phyloP scores from a whole-genome alignment of 1,284 basidiomycete genomes.

The Phellopilus nigrolimitatus region DNA sequence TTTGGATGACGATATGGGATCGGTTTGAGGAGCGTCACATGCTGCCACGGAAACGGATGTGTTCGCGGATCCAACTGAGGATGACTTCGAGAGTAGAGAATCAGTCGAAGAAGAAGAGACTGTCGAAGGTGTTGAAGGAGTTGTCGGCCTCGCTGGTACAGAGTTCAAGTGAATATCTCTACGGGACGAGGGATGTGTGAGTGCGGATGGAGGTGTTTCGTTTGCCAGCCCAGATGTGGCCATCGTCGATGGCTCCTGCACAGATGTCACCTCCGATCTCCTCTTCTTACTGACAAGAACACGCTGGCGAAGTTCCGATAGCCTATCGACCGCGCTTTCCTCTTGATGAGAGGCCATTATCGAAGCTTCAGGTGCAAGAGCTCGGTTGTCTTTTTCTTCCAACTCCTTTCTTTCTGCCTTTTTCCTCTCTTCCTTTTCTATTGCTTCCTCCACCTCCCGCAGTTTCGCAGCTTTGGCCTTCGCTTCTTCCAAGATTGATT shows the following conservation, averaged over 20 bases:
- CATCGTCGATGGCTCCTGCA: neutral
- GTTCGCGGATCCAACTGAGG: neutral
- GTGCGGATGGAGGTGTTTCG: slow-evolving; percentile 1
- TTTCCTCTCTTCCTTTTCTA: neutral
- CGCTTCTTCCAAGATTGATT: too few species aligned
- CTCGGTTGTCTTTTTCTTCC: too few species aligned
- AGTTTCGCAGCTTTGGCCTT: too few species aligned
- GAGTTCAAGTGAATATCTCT: too few species aligned
- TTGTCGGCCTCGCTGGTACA: neutral
- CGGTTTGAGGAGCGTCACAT: neutral
- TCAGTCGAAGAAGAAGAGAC: neutral
- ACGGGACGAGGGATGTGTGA: too few species aligned
- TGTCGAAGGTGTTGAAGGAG: neutral
- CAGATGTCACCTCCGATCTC: neutral
- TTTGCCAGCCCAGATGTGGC: neutral
- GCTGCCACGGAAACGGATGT: neutral
- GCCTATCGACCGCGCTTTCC: neutral
- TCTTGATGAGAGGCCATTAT: neutral
- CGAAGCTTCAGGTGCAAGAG: neutral
- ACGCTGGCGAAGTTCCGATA: slow-evolving; percentile 8
- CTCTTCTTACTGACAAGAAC: slow-evolving; percentile 12
- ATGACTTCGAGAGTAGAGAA: neutral
- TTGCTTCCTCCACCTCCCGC: neutral
- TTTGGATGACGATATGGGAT: slow-evolving; percentile 2
- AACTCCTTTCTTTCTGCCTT: neutral